Base-by-base conservation (phyloP, 805 yeast genomes). In the Ogataea trehaloabstinens region DNA sequence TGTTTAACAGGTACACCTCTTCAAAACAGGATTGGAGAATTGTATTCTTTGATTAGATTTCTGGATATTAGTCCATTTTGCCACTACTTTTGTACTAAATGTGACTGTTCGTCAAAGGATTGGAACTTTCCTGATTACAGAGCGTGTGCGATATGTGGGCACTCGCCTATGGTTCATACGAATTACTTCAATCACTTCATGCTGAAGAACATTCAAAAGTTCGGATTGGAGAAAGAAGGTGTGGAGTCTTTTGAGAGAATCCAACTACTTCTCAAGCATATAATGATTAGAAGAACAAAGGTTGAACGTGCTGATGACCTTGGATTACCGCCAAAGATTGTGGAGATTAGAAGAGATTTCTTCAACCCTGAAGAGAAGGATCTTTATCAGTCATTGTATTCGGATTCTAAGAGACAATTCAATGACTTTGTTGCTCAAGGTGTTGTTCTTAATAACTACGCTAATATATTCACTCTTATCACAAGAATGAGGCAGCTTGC, bases 401-500 rank as follows among this genome's bases (percentile, higher is more conserved):
- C 91, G 20, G 95, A 91, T 63, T 79, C 90, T 11, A 80, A 80
- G 60, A 74, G 99, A 44, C 82, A 84, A 52, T 93, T 88, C 68
- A 87, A 86, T 53, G 93, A 89, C 31, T 93, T 80, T 58, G 98
- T 93, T 28, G 93, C 95, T 17, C 91, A 87, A 56, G 99, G 99
- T 63, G 96, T 93, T 28, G 97, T 93, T 18, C 69, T 93, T 42
- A 93, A 93, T 64, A 93, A 93, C 61, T 93, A 93, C 65, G 99
- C 99, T 32, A 93, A 93, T 55, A 93, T 93, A 55, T 93, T 93
- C 66, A 90, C 98, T 0, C 72, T 93, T 40, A 90, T 93, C 54
- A 93, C 99, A 0, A 71, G 99, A 53, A 95, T 93, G 99, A 78
- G 99, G 53, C 99, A 93, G 63, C 70, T 93, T 52, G 98, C 99